phyloP scores from a whole-genome alignment of 805 yeast species.

The Priceomyces melissophilus region DNA sequence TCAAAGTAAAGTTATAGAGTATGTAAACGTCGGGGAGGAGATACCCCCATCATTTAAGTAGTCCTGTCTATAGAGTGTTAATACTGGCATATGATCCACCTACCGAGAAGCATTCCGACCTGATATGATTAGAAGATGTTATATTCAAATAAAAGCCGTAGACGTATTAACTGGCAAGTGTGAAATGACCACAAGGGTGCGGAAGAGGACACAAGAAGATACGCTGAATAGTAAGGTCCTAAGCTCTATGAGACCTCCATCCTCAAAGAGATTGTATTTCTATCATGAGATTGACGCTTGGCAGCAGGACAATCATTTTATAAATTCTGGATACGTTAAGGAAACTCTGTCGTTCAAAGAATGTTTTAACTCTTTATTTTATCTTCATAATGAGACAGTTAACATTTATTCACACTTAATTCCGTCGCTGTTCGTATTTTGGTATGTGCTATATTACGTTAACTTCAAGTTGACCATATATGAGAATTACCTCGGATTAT shows the following conservation, averaged over 20 bases:
- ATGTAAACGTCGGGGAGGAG: constrained; percentile 48
- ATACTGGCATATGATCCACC: neutral
- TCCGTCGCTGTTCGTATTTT: constrained; percentile 37
- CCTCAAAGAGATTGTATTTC: constrained; percentile 13
- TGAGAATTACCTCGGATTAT: constrained; percentile 20
- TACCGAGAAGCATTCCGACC: too few relatives aligned
- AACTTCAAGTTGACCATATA: constrained; percentile 23
- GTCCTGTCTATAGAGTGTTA: neutral
- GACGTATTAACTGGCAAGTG: neutral
- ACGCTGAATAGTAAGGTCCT: neutral
- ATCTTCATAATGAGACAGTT: constrained; percentile 67
- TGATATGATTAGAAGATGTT: neutral
- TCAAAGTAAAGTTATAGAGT: constrained; percentile 39
- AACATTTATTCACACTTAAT: constrained; percentile 67
- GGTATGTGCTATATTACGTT: constrained; percentile 20
- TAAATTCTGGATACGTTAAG: constrained; percentile 60
- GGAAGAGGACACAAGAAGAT: neutral
- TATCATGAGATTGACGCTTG: constrained; percentile 65
- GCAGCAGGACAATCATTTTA: constrained; percentile 73
- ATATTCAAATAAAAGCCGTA: neutral
- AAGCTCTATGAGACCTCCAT: neutral
- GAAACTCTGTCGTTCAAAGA: constrained; percentile 46
- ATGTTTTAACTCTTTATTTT: constrained; percentile 49
- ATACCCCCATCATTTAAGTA: constrained; percentile 54
- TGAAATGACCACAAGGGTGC: too few relatives aligned